Conservation (phyloP, 148 eudicot species). For the Oxyria digyna region DNA sequence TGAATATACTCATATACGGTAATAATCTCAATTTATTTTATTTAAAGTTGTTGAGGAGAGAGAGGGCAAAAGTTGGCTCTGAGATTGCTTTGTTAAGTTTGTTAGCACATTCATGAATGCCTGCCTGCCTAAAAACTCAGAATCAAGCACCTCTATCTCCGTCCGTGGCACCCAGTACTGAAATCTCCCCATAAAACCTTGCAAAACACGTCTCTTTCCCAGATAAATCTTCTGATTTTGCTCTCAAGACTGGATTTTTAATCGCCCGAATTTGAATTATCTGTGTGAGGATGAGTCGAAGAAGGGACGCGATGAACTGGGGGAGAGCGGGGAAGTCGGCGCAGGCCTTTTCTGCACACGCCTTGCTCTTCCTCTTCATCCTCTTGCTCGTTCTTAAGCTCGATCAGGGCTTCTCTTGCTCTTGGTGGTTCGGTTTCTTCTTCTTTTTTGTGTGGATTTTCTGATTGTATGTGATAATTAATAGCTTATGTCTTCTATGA, state of each 20-base stretch:
- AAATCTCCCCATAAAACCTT: neutral
- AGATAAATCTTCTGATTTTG: neutral
- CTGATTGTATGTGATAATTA: neutral
- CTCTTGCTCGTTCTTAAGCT: conserved; percentile 69
- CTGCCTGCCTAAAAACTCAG: neutral
- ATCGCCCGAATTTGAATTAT: neutral
- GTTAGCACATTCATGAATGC: conserved; percentile 2
- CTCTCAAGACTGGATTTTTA: neutral
- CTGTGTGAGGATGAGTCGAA: conserved; percentile 2
- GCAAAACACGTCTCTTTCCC: neutral
- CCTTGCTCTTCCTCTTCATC: conserved; percentile 49
- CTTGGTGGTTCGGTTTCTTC: conserved; percentile 65
- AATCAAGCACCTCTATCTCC: neutral
- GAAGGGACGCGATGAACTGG: conserved; percentile 63
- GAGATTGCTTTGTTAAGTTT: neutral
- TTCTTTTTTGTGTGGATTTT: neutral
- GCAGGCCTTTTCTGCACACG: conserved; percentile 55
- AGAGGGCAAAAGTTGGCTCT: neutral
- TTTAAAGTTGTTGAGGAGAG: neutral
- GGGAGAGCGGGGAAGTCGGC: conserved; percentile 56
- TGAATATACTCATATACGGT: neutral
- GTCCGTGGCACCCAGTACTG: conserved; percentile 9
- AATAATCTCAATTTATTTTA: neutral
- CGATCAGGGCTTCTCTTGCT: conserved; percentile 39
- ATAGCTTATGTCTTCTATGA: neutral